Evolutionary conservation across 2,329 filamentous ascomycete genomes (phyloP).

Genomic region (Aspergillus melleus): DNA sequence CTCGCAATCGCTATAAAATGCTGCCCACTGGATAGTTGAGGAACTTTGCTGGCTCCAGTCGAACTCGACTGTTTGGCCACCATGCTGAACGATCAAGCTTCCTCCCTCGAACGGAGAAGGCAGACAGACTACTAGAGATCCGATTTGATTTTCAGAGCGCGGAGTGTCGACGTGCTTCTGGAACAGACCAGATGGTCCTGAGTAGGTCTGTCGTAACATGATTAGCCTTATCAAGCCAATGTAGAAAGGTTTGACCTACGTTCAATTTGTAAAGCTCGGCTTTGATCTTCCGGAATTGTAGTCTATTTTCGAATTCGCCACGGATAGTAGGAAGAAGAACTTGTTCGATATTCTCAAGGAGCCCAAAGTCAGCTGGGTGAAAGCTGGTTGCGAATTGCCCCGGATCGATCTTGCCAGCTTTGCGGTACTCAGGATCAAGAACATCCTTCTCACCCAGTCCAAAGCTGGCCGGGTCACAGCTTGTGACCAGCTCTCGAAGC

Average conservation of each 20-base stretch:
- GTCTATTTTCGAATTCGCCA: constrained; percentile 8
- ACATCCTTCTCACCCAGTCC: constrained; percentile 49
- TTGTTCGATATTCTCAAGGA: constrained; percentile 54
- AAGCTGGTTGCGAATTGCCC: constrained; percentile 52
- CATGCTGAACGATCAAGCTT: constrained; percentile 33
- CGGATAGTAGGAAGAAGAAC: constrained; percentile 41
- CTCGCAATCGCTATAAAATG: constrained; percentile 41
- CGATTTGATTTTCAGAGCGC: constrained; percentile 50
- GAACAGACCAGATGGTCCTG: constrained; percentile 53
- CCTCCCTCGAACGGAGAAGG: constrained; percentile 38
- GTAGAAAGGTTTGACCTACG: constrained; percentile 15
- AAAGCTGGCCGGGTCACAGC: constrained; percentile 51
- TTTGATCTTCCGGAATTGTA: constrained; percentile 36
- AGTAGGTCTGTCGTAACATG: constrained; percentile 46
- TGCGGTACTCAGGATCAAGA: constrained; percentile 54
- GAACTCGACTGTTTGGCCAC: constrained; percentile 26
- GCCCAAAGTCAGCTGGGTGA: constrained; percentile 52
- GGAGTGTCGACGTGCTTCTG: constrained; percentile 57
- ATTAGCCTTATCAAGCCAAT: not conserved
- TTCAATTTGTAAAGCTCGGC: constrained; percentile 62
- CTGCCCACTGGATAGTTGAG: constrained; percentile 35
- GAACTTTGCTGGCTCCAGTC: constrained; percentile 27
- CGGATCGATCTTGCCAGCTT: constrained; percentile 54
- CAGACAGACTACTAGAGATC: constrained; percentile 56
- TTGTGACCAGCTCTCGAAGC: constrained; percentile 26